Evolutionary conservation across 768 basidiomycete species (phyloP), one percentile per base, ranked within the genome.

Genomic region (Crassisporium funariophilum): DNA sequence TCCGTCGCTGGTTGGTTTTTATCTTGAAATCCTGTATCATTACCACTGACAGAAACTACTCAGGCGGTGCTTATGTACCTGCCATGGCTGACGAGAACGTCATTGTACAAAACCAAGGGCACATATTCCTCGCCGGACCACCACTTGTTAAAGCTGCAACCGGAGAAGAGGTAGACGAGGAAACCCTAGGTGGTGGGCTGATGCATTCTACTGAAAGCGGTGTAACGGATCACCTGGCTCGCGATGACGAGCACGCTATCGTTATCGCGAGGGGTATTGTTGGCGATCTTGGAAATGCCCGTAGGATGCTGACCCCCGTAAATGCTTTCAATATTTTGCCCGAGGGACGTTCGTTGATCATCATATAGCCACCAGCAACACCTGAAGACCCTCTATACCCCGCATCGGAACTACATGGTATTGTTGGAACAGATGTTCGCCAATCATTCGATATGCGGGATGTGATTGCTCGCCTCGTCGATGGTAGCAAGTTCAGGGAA

Each of bases 31-130:
- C 13, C 37, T 40, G 40, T 8, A 19, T 31, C 9, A 15, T 17
- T 31, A 13, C 24, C 31, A 25, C 6, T 35, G 16, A 13, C 20
- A 33, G 37, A 48, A 45, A 55, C 13, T 23, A n/a, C 40, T 13
- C 35, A 86, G 88, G 88, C 46, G 93, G 93, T 47, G 93, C 93
- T 31, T 95, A 93, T 68, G 91, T 95, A 34, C 93, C 94, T 20
- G 94, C 94, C 2, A 95, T 98, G 91, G 91, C 93, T 1, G 94
- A 98, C 60, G 91, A 94, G 67, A 94, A 91, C 53, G 78, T 92
- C 56, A 94, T 92, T 51, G 90, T 92, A 23, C 82, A 84, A 49
- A 88, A 94, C 49, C 93, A 95, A 69, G 94, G 94, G 0, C 86
- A 80, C 13, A 97, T 98, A 54, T 97, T 97, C 72, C 78, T 98